These are phyloP conservation scores for Zea mays DNA, from an alignment of 176 grass and related monocot species.

Conservation along the genomic window Zm-B73-REFERENCE-NAM-5.0 NC_050102.1:15719001-15719500, in stretches of 20 bases:
- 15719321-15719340: slow-evolving; percentile 57
- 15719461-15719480: slow-evolving; percentile 64
- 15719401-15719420: slow-evolving; percentile 67
- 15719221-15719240: slow-evolving; percentile 73
- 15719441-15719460: slow-evolving; percentile 49
- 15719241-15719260: slow-evolving; percentile 22
- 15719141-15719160: no score
- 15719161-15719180: background rate
- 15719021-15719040: slow-evolving; percentile 38
- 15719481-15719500: slow-evolving; percentile 41
- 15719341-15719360: slow-evolving; percentile 67
- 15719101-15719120: no score
- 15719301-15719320: slow-evolving; percentile 73
- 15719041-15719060: no score
- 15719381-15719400: slow-evolving; percentile 72
- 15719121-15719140: no score
- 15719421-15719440: slow-evolving; percentile 83
- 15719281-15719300: slow-evolving; percentile 51
- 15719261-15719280: slow-evolving; percentile 72
- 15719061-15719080: no score
- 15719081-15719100: no score
- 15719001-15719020: slow-evolving; percentile 75
- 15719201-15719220: slow-evolving; percentile 84
- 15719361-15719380: slow-evolving; percentile 69
- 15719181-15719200: slow-evolving; percentile 76